phyloP scores from a whole-genome alignment of 305 asterid genomes.

The Plantago coronopus region DNA sequence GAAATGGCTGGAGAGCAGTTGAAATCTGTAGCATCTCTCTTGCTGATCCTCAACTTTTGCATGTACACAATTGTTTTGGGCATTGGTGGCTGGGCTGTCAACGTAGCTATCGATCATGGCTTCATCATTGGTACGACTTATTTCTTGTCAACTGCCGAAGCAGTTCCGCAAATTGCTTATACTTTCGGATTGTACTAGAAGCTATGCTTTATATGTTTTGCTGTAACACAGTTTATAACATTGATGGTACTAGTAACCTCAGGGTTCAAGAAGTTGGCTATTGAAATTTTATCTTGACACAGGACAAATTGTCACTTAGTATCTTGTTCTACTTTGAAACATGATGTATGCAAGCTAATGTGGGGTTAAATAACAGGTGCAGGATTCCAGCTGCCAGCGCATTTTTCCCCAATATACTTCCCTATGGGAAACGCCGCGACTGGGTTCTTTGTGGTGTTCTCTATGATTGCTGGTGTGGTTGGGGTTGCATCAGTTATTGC shows the following conservation, averaged over 20 bases:
- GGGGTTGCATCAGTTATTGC: constrained; percentile 71
- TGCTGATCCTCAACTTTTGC: constrained; percentile 77
- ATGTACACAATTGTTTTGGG: constrained; percentile 68
- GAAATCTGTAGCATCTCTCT: constrained; percentile 56
- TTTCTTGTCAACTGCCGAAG: not conserved
- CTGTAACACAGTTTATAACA: too few species aligned
- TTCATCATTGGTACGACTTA: constrained; percentile 61
- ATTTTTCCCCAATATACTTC: constrained; percentile 82
- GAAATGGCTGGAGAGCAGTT: constrained; percentile 53
- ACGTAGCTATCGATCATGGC: constrained; percentile 76
- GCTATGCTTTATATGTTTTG: too few species aligned
- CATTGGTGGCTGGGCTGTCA: constrained; percentile 76
- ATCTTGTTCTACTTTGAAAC: not conserved
- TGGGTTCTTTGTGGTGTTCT: constrained; percentile 73
- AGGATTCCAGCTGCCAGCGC: constrained; percentile 61
- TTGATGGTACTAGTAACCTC: too few species aligned
- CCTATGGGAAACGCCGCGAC: constrained; percentile 97
- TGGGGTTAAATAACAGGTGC: constrained; percentile 41
- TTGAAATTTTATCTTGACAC: not conserved
- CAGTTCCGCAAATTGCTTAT: too few species aligned
- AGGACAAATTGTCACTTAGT: too few species aligned
- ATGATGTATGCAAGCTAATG: not conserved
- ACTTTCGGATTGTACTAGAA: too few species aligned
- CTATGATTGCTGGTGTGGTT: constrained; percentile 74
- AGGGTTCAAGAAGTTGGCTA: too few species aligned